Evolutionary conservation across 148 eudicot genomes (phyloP).

Genomic region (Nepenthes gracilis): DNA sequence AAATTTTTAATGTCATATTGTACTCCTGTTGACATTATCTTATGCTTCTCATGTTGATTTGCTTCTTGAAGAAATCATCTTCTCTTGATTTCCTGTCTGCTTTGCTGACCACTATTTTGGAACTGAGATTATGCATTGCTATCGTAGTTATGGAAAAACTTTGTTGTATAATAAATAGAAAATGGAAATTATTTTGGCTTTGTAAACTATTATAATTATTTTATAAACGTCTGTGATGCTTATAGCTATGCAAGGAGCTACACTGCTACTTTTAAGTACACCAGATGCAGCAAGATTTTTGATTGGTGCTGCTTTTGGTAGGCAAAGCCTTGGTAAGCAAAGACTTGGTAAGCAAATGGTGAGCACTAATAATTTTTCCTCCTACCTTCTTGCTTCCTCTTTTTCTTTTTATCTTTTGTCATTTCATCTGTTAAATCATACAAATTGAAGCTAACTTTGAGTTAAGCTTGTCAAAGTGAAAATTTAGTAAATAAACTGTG

Average conservation of each 20-base stretch:
- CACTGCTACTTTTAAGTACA: constrained; percentile 40
- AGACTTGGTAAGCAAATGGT: constrained; percentile 76
- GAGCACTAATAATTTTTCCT: constrained; percentile 13
- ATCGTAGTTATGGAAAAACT: too few relatives aligned
- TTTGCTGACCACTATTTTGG: too few relatives aligned
- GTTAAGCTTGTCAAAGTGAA: too few relatives aligned
- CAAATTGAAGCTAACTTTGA: background rate
- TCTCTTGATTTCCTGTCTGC: too few relatives aligned
- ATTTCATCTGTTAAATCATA: background rate
- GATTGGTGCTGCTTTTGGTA: constrained; percentile 57
- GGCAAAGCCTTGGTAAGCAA: constrained; percentile 68
- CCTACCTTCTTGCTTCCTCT: background rate
- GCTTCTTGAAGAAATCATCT: too few relatives aligned
- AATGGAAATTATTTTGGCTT: background rate
- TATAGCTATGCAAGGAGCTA: constrained; percentile 77
- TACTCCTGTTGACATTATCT: too few relatives aligned
- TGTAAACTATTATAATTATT: background rate
- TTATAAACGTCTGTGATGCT: constrained; percentile 9
- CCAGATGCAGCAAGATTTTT: constrained; percentile 52
- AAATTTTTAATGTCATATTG: too few relatives aligned
- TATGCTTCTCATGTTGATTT: too few relatives aligned
- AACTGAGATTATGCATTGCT: too few relatives aligned
- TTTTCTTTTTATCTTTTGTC: background rate
- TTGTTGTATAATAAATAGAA: too few relatives aligned
- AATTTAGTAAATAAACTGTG: too few relatives aligned